Evolutionary conservation across 2,329 filamentous ascomycete species (phyloP), one percentile per base, ranked within the genome.

Genomic region (Alternaria angustiovoidea): DNA sequence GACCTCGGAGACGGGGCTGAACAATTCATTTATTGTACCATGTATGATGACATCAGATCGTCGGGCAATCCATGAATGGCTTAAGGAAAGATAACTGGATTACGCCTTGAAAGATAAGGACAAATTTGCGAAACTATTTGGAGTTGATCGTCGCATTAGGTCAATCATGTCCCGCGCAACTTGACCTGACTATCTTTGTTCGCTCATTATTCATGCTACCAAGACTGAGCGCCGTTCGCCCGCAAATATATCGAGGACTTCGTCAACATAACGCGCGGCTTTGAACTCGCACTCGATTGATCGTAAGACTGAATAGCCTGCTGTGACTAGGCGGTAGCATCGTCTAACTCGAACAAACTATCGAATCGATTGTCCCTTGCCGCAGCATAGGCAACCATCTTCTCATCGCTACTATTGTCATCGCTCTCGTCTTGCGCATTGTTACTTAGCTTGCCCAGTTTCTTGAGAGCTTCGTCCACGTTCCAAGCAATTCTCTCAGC

Each of bases 401-500:
- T 68, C 38, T 65, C 75, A 56, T 61, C 63, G 9, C 49, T 69
- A 62, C 54, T 42, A 6, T 61, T 54, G 14, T 51, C 51, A 5
- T 60, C 57, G 16, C 58, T 61, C 5, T 42, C 34, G 8, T 49
- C 36, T n/a, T 22, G 8, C 16, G 36, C 18, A n/a, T 30, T 32
- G 12, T 36, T 34, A 11, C 16, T 22, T 18, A 16, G 38, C 51
- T 44, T 66, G 30, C 67, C 70, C 49, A 64, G 38, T 57, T 59
- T 68, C 59, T 58, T 69, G 67, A 89, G 61, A 11, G 87, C 71
- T 62, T 90, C 87, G 65, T 90, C 85, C 51, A 93, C 83, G 1
- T 86, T 87, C 89, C 89, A 91, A 0, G 87, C 87, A 47, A 93
- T 87, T 51, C 91, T 84, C 79, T 94, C 91, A 0, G 91, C 91